phyloP scores from a whole-genome alignment of 305 asterid genomes.

The Solanum hybrid region DNA sequence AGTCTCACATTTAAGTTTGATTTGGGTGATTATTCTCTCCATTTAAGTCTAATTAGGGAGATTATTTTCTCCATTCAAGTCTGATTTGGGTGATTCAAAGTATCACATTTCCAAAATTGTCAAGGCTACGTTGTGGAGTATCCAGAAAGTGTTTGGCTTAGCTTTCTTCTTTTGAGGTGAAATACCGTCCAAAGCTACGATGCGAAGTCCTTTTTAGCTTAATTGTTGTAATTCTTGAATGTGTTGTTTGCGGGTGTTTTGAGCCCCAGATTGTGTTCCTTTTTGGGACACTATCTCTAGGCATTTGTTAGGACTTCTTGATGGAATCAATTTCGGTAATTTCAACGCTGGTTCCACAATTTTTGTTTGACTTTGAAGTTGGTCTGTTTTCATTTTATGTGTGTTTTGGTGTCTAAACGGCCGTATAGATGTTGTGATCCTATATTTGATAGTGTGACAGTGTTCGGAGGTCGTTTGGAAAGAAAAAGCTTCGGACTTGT shows the following conservation, averaged over 20 bases:
- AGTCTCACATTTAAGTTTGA: no score
- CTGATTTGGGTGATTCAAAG: not conserved
- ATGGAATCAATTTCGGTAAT: not conserved
- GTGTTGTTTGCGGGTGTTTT: not conserved
- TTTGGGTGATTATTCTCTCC: no score
- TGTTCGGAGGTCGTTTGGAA: not conserved
- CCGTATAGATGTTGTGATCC: not conserved
- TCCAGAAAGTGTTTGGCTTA: not conserved
- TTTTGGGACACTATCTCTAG: not conserved
- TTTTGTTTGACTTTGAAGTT: not conserved
- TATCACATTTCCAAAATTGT: not conserved
- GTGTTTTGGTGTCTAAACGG: not conserved
- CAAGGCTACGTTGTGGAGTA: not conserved
- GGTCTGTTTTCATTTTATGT: not conserved
- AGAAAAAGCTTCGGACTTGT: not conserved
- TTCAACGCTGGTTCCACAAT: not conserved
- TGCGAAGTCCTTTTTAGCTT: not conserved
- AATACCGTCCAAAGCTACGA: not conserved
- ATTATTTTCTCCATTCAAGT: not conserved
- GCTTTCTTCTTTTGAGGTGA: not conserved
- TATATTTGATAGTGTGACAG: not conserved
- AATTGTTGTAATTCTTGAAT: no score
- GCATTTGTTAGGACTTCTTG: not conserved
- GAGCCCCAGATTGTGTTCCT: not conserved
- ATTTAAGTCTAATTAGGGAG: no score